Evolutionary conservation across 805 yeast species (phyloP).

Genomic region (Candida sithepensis): DNA sequence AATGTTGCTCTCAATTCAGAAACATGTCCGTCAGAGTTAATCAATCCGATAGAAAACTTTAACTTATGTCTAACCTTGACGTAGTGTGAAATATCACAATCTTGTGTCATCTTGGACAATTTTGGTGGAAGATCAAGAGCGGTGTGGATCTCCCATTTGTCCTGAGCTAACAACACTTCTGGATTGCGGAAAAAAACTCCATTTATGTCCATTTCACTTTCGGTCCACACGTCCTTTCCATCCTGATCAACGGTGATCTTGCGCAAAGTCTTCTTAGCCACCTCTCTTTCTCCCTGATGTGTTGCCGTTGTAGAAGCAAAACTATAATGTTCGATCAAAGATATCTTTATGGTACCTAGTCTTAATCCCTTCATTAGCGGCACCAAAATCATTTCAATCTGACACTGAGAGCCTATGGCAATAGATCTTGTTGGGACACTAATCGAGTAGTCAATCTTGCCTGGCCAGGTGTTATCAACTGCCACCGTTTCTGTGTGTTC

Average conservation of each 20-base stretch:
- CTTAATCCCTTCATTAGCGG: conserved; percentile 80
- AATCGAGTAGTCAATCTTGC: conserved; percentile 84
- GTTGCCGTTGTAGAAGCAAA: conserved; percentile 58
- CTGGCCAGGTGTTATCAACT: conserved; percentile 94
- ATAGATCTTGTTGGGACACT: conserved; percentile 84
- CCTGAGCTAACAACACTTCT: conserved; percentile 37
- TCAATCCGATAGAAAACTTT: conserved; percentile 71
- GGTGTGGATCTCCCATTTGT: conserved; percentile 72
- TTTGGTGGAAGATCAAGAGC: conserved; percentile 66
- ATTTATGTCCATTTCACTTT: conserved; percentile 33
- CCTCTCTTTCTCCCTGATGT: conserved; percentile 58
- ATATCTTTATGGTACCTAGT: conserved; percentile 69
- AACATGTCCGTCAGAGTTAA: conserved; percentile 88
- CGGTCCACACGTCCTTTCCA: conserved; percentile 41
- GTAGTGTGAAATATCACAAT: conserved; percentile 65
- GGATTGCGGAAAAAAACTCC: conserved; percentile 34
- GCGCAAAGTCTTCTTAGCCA: conserved; percentile 44
- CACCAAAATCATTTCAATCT: conserved; percentile 64
- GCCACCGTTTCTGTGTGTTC: conserved; percentile 90
- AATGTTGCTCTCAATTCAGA: conserved; percentile 89
- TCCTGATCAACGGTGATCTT: conserved; percentile 36
- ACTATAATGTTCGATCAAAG: conserved; percentile 60
- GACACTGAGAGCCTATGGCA: conserved; percentile 80
- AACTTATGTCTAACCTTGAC: conserved; percentile 87
- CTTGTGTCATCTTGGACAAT: conserved; percentile 78